Conservation (phyloP, 306 rosid genomes). For the Vigna nakashimae region DNA sequence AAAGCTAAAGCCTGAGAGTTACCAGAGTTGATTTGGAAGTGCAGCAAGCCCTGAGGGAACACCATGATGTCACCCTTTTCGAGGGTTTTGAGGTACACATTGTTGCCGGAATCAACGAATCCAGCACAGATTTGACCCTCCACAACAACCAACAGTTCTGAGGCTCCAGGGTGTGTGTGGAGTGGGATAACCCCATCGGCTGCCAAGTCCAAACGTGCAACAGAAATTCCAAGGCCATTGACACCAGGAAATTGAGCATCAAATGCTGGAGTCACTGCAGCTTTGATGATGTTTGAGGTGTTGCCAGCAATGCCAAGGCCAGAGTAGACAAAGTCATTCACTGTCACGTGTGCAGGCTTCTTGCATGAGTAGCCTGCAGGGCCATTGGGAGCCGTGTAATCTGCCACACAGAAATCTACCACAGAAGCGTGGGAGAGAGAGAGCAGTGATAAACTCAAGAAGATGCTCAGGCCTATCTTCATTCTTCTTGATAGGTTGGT, state of each 20-base stretch:
- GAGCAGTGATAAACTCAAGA: slow-evolving; percentile 52
- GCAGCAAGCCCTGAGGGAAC: slow-evolving; percentile 84
- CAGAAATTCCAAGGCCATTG: slow-evolving; percentile 80
- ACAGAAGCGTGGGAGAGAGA: slow-evolving; percentile 63
- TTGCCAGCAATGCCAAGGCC: slow-evolving; percentile 68
- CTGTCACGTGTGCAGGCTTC: slow-evolving; percentile 56
- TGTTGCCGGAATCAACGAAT: slow-evolving; percentile 64
- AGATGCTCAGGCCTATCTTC: slow-evolving; percentile 51
- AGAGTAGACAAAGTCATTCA: slow-evolving; percentile 59
- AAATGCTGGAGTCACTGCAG: slow-evolving; percentile 71
- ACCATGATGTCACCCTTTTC: slow-evolving; percentile 76
- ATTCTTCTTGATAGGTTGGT: not conserved
- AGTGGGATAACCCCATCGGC: slow-evolving; percentile 71
- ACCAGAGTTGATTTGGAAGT: slow-evolving; percentile 71
- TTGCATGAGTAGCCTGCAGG: slow-evolving; percentile 85
- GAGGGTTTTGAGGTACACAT: slow-evolving; percentile 63
- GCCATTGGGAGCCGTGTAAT: slow-evolving; percentile 54
- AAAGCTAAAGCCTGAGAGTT: slow-evolving; percentile 34
- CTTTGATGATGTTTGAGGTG: slow-evolving; percentile 80
- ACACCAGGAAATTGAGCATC: slow-evolving; percentile 68
- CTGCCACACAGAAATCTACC: slow-evolving; percentile 87
- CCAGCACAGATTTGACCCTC: slow-evolving; percentile 71
- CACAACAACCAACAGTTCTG: slow-evolving; percentile 55
- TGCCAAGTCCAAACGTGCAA: slow-evolving; percentile 69
- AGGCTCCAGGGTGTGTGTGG: slow-evolving; percentile 83